Percentiles rank a stretch among this genome's conserved stretches.
Conservation (phyloP, 345 rosid species). For the Melastoma malabathricum region DNA sequence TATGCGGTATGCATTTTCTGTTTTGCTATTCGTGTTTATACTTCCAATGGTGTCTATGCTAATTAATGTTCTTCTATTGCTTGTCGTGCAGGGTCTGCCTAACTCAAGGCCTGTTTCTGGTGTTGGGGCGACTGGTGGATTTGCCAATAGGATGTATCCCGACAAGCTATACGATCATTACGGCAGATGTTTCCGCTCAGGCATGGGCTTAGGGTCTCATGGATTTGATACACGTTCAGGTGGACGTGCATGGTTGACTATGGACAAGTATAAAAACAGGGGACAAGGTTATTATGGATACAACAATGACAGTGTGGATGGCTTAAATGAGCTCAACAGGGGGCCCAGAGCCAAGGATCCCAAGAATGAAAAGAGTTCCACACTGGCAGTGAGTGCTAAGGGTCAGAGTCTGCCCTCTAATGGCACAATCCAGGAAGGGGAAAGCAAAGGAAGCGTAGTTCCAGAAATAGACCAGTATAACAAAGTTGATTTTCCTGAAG, state of each 20-base stretch:
- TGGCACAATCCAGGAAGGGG: slow-evolving; percentile 15
- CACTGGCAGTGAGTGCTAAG: slow-evolving; percentile 27
- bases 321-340: slow-evolving; percentile 75
- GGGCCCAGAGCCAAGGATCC: slow-evolving; percentile 76
- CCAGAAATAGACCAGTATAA: slow-evolving; percentile 19
- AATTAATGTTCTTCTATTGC: not conserved
- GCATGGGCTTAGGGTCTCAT: slow-evolving; percentile 46
- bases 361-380: slow-evolving; percentile 44
- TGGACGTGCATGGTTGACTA: slow-evolving; percentile 52
- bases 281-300: slow-evolving; percentile 58
- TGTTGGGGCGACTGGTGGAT: slow-evolving; percentile 46
- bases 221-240: slow-evolving; percentile 48
- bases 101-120: slow-evolving; percentile 44
- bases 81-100: slow-evolving; percentile 35
- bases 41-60: not conserved
- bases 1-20: slow-evolving; percentile 25
- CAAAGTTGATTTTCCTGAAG: slow-evolving; percentile 29
- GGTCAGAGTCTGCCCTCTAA: slow-evolving; percentile 29
- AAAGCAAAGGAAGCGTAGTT: slow-evolving; percentile 11
- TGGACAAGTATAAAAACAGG: slow-evolving; percentile 47
- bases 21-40: not conserved
- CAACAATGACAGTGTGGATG: slow-evolving; percentile 51
- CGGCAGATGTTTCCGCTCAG: slow-evolving; percentile 46
- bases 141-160: slow-evolving; percentile 47
- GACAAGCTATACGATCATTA: slow-evolving; percentile 59